These are phyloP conservation scores for Sporothrix euskadiensis DNA, from an alignment of 2,329 filamentous ascomycete species.

Conservation along the genomic window DNA sequence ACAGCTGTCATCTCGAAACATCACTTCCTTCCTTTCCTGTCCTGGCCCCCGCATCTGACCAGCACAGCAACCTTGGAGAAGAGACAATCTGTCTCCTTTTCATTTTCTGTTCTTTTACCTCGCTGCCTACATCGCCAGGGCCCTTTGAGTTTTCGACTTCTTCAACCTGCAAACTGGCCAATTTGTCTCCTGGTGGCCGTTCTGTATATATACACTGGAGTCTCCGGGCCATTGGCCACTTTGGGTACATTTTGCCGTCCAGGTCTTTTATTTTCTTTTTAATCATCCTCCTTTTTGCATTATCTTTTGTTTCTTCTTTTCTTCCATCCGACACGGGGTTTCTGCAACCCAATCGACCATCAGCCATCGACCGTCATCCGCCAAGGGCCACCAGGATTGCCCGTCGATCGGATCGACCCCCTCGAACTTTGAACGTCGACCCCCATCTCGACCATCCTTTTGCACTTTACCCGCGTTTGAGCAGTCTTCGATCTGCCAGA, in stretches of 20 bases:
- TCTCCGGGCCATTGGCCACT: slow-evolving; percentile 2
- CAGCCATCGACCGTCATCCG: not conserved
- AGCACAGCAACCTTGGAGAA: not conserved
- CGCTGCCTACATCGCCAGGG: not conserved
- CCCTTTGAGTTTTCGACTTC: not conserved
- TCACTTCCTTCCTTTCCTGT: not conserved
- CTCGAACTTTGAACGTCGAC: not conserved
- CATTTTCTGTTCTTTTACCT: not conserved
- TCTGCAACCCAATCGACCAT: slow-evolving; percentile 11
- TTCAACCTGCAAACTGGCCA: slow-evolving; percentile 8
- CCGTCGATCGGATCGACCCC: slow-evolving; percentile 22
- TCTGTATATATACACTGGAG: slow-evolving; percentile 2
- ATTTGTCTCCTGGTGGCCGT: not conserved
- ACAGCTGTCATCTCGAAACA: slow-evolving; percentile 26
- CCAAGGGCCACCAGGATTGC: slow-evolving; percentile 8
- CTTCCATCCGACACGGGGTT: not conserved
- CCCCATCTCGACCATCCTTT: not conserved
- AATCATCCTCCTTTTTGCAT: not conserved
- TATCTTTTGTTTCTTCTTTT: slow-evolving; percentile 1
- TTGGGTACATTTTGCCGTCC: slow-evolving; percentile 18
- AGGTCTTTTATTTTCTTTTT: not conserved
- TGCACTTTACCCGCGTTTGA: not conserved
- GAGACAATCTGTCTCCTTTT: slow-evolving; percentile 3
- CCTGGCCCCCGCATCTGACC: not conserved
- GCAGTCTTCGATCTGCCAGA: not conserved